Base-by-base conservation (phyloP, 306 rosid genomes). In the Corylus avellana region DNA sequence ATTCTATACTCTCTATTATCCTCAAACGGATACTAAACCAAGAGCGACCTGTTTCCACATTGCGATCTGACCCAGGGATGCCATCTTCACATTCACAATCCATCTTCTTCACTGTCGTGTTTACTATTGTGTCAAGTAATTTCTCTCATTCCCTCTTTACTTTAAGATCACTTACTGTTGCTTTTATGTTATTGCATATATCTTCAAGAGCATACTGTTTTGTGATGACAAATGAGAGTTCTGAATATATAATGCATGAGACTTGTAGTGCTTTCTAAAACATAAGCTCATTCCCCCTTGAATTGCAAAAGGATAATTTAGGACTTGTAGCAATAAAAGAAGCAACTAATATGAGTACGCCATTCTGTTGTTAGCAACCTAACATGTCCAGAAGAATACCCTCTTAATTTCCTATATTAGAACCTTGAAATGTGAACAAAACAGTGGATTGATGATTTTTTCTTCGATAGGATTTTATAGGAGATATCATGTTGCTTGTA, bases 31-130 rank as follows among this genome's bases (percentile, higher is more conserved):
- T 92, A 73, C 75, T 95, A 42, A 95, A 95, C 85, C 98, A 95
- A 82, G 95, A 92, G 75, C 89, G 98, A 42, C 98, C 98, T 53
- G 58, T 77, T 80, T 73, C 96, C 71, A 69, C 85, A 47, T 11
- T 84, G 74, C 89, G 86, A 90, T 84, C 97, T 12, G 98, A 89
- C 81, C 98, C 97, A 20, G 98, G 98, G 79, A 92, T 95, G 98
- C 98, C 98, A 5, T 95, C 98, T 66, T 84, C 98, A 18, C 98
- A 95, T 63, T 85, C 93, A 37, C 98, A 92, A 72, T 89, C 91
- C 75, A 89, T 95, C 78, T 95, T 89, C 94, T 95, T 89, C 87
- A 69, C 70, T 70, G 75, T 71, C 55, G 18, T 80, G 25, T 88
- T 91, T 75, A 73, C 79, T 32, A 66, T 85, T 77, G 53, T 87